A percentile compares a stretch with the other conserved stretches of the same genome.
These are phyloP conservation scores for Nephelium lappaceum DNA, from an alignment of 345 rosid genomes.

Conservation along the genomic window DNA sequence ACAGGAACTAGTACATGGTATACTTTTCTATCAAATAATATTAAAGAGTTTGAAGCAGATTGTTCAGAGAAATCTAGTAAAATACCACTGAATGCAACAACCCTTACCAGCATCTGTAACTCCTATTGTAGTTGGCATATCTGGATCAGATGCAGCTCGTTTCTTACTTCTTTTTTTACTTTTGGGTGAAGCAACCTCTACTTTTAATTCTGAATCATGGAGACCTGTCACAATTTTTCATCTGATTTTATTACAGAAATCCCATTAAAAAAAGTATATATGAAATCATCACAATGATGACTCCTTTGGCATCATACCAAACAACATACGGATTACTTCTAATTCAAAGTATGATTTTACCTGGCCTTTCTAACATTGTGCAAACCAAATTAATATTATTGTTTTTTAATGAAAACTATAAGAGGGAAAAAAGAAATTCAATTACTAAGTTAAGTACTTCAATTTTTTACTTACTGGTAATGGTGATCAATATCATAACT, in stretches of 20 bases:
- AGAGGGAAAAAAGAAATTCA: background rate
- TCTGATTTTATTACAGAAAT: background rate
- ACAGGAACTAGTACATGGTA: background rate
- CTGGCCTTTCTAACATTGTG: background rate
- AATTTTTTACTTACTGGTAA: background rate
- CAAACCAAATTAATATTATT: background rate
- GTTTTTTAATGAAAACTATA: background rate
- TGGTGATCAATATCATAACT: background rate
- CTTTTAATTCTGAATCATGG: constrained; percentile 21
- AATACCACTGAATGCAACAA: background rate
- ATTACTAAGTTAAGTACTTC: background rate
- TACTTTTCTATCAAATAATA: background rate
- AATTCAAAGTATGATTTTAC: background rate
- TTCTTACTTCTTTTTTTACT: constrained; percentile 38
- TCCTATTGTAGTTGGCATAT: constrained; percentile 22
- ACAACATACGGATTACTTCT: background rate
- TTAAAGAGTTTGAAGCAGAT: background rate
- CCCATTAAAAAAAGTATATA: background rate
- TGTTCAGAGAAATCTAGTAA: background rate
- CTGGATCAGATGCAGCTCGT: constrained; percentile 43
- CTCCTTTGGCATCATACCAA: background rate
- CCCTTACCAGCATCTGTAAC: constrained; percentile 29
- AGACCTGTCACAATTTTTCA: constrained; percentile 9
- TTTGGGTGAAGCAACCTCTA: constrained; percentile 22
- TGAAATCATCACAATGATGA: background rate